phyloP scores from a whole-genome alignment of 2,329 filamentous ascomycete species.

The Fusarium praegraminearum region DNA sequence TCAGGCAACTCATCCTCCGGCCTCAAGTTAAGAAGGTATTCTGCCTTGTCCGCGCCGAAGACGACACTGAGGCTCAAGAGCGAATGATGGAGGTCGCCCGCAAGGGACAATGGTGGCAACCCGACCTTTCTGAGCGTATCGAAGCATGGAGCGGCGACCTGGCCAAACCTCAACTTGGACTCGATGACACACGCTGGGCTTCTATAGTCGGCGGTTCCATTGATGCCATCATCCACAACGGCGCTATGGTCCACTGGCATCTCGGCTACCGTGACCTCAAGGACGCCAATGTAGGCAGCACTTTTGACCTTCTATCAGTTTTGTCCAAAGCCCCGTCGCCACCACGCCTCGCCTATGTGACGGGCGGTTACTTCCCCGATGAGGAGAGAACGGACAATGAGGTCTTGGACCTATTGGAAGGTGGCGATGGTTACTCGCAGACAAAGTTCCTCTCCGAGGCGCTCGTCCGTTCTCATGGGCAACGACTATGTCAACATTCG shows the following conservation, averaged over 20 bases:
- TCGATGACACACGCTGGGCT: neutral
- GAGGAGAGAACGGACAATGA: neutral
- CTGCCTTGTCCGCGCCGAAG: neutral
- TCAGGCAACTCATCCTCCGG: neutral
- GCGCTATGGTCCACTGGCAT: slow-evolving; percentile 14
- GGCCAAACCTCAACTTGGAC: neutral
- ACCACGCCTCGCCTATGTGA: neutral
- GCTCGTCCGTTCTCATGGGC: slow-evolving; percentile 18
- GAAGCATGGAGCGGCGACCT: neutral
- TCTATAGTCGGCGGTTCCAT: neutral
- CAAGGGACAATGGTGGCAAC: neutral
- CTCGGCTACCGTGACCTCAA: slow-evolving; percentile 9
- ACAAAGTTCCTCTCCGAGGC: slow-evolving; percentile 25
- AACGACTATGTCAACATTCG: neutral
- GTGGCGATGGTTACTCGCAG: slow-evolving; percentile 23
- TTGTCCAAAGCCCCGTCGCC: neutral
- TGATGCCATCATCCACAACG: slow-evolving; percentile 16
- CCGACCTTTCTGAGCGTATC: neutral
- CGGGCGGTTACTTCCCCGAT: neutral
- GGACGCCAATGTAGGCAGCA: slow-evolving; percentile 23
- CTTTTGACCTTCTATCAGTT: slow-evolving; percentile 13
- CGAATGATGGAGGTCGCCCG: neutral
- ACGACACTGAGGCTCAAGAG: neutral
- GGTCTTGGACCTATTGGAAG: neutral
- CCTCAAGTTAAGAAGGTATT: neutral